Base-by-base conservation (phyloP, 2,329 filamentous ascomycete genomes). In the Botrytis tulipae region DNA sequence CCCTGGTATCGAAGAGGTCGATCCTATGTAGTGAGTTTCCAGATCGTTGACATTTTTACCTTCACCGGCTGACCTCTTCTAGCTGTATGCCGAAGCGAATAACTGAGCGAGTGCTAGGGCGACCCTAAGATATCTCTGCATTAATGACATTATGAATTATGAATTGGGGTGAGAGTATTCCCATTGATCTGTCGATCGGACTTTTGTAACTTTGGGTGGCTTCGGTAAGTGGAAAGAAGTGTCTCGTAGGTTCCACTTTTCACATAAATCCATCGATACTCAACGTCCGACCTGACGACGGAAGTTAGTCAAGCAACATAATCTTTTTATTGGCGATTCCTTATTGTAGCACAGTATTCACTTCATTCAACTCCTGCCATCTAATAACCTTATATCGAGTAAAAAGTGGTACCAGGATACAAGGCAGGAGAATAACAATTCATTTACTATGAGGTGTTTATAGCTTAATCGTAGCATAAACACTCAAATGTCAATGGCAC, bases 21-120 rank as follows among this genome's bases (percentile, higher is more conserved):
- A 99, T 82, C 93, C 96, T 46, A 89, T 93, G 62, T 99, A 98
- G 90, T 93, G 84, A 85, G 86, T 73, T 48, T 25, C 5, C 32
- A 48, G 4, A 25, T 20, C 48, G 29, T 29, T 42, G 35, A 7
- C 35, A 10, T 10, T 59, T 42, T 7, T 63, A 42, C 32, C 42
- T 51, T 42, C 65, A 25, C 35, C 3, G 22, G 71, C 76, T 80
- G 65, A 81, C 73, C 32, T 14, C 8, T 9, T 37, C 4, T 71
- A 88, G 86, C 80, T 94, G 92, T 82, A 90, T 94, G 87, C 93
- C 93, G 1, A 92, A 88, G 82, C 85, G 87, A 73, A 88, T 90
- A 66, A 90, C 88, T 63, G 84, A 89, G 74, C 89, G 87, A 79
- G 84, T 90, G n/a, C 79, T 91, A 80, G 83, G 85, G 78, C 81